Percentiles rank a stretch among this genome's conserved stretches.
Evolutionary conservation across 2,329 filamentous ascomycete genomes (phyloP).

Genomic region (Grosmannia huntii): DNA sequence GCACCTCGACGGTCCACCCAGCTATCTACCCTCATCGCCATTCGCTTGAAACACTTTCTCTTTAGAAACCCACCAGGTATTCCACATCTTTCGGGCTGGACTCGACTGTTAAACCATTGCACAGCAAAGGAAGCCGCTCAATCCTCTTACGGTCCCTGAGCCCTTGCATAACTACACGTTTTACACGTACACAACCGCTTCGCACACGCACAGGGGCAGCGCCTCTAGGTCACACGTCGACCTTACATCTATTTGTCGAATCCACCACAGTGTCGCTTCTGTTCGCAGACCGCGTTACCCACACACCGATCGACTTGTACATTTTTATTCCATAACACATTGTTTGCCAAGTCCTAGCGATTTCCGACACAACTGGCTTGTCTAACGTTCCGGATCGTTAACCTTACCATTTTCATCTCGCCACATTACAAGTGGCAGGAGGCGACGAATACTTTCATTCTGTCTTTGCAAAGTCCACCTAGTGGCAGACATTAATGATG

Average conservation of each 20-base stretch:
- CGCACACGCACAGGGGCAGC: slow-evolving; percentile 10
- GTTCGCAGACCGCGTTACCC: not conserved
- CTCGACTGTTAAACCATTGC: slow-evolving; percentile 13
- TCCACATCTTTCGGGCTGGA: slow-evolving; percentile 19
- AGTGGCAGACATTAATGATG: slow-evolving; percentile 36
- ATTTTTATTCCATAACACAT: not conserved
- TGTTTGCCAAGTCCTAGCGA: not conserved
- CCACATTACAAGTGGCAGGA: not conserved
- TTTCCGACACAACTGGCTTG: slow-evolving; percentile 4
- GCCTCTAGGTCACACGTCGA: slow-evolving; percentile 7
- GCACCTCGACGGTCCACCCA: slow-evolving; percentile 15
- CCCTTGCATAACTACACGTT: not conserved
- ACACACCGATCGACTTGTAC: not conserved
- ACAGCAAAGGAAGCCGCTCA: not conserved
- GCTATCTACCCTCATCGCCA: not conserved
- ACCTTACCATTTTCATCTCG: not conserved
- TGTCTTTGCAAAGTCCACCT: not conserved
- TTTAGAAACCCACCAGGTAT: not conserved
- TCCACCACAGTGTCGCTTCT: not conserved
- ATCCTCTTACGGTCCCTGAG: too few relatives aligned
- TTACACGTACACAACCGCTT: slow-evolving; percentile 1
- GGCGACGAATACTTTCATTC: not conserved
- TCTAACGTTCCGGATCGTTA: not conserved
- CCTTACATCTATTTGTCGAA: not conserved
- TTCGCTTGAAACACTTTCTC: slow-evolving; percentile 17